These are phyloP conservation scores for Venturia pyrina DNA, from an alignment of 2,329 filamentous ascomycete species.

Conservation along the genomic window DNA sequence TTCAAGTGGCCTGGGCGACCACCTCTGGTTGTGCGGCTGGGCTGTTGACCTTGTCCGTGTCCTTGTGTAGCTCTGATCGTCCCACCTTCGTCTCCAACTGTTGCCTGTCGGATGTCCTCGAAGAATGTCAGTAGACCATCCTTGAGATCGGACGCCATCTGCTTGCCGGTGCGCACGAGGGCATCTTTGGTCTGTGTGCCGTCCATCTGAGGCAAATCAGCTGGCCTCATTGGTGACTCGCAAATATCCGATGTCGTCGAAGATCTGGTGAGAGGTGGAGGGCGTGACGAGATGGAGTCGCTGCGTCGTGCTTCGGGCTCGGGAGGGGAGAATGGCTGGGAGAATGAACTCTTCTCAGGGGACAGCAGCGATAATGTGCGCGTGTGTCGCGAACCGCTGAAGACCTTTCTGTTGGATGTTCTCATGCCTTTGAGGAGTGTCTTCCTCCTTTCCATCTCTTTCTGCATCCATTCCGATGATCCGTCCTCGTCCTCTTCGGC, in stretches of 20 bases:
- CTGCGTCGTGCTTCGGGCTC: conserved; percentile 24
- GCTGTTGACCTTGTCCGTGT: background rate
- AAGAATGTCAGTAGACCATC: conserved; percentile 89
- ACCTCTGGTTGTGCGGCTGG: conserved; percentile 14
- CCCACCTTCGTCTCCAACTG: conserved; percentile 85
- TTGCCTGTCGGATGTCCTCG: conserved; percentile 89
- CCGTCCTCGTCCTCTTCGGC: conserved; percentile 33
- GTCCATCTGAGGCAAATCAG: conserved; percentile 13
- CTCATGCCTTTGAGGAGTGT: conserved; percentile 47
- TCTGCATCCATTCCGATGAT: conserved; percentile 34
- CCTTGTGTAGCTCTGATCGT: background rate
- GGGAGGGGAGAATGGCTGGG: conserved; percentile 28
- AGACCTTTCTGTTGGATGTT: conserved; percentile 38
- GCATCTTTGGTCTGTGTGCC: conserved; percentile 18
- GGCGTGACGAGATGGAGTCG: conserved; percentile 19
- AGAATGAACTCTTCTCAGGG: conserved; percentile 34
- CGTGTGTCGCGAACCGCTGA: conserved; percentile 53
- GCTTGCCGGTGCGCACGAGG: conserved; percentile 44
- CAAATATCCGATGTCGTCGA: conserved; percentile 25
- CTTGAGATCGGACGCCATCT: conserved; percentile 81
- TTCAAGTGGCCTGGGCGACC: conserved; percentile 10
- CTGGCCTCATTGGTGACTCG: conserved; percentile 12
- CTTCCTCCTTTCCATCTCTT: conserved; percentile 65
- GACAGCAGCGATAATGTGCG: conserved; percentile 74
- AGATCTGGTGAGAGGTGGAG: conserved; percentile 16